Base-by-base conservation (phyloP, 164 flowering plant species). In the Vitis riparia region DNA sequence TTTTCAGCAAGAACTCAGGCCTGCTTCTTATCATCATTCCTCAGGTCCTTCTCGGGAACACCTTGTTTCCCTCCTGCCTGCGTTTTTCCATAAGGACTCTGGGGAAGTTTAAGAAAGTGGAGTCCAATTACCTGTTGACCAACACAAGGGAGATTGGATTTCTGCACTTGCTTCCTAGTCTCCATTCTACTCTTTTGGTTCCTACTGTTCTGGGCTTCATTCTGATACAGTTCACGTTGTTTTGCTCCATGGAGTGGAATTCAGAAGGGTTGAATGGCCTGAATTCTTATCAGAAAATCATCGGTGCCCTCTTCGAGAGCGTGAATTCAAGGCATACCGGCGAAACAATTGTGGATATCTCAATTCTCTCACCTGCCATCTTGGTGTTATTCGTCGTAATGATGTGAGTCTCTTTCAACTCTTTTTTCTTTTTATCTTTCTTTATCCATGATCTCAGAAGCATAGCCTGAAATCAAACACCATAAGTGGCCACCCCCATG, bases 251-350 rank as follows among this genome's bases (percentile, higher is more conserved):
- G 89, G 89, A 88, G 64, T 91, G 93, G 97, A 62, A 68, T 62
- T 80, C 88, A 5, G 86, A 49, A 11, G 82, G 51, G 0, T 16
- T 84, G 59, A 61, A 37, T 12, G 97, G 91, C 5, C 23, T 91
- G 75, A 82, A 16, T 72, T 11, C 57, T 37, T 84, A 74, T 61
- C 71, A 88, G 77, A 89, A 85, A 57, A 0, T 88, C 5, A 80
- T 87, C 0, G 92, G 77, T 0, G 69, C 69, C 1, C 30, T 91
- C 65, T 91, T 89, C 63, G 80, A 82, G 59, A 27, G 63, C 1
- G 82, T 69, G 3, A 91, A 88, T 66, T 37, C 93, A 0, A 78
- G 97, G 68, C 90, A 91, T 51, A 47, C 86, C 0, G 97, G 94
- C 0, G 91, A 89, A 71, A 51, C 80, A 5, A 57, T 85, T 2